Percentiles rank a stretch among this genome's conserved stretches.
phyloP scores from a whole-genome alignment of 805 yeast genomes.

The Cyberlindnera xishuangbannaensis region DNA sequence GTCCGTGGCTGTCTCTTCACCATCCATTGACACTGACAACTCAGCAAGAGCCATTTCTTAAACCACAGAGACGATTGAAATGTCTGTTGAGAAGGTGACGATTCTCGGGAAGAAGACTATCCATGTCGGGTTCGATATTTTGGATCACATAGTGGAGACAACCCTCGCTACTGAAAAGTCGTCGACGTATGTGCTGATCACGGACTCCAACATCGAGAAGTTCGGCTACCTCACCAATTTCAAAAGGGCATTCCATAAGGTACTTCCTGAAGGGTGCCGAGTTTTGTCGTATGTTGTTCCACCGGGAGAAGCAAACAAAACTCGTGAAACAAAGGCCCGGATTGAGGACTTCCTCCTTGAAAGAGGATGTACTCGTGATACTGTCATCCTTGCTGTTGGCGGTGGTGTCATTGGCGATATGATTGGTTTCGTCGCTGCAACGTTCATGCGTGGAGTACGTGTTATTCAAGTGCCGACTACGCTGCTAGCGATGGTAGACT shows the following conservation, averaged over 20 bases:
- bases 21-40: too few relatives aligned
- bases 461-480: constrained; percentile 94
- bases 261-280: constrained; percentile 51
- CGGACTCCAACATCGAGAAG: constrained; percentile 73
- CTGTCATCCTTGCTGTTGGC: constrained; percentile 90
- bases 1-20: too few relatives aligned
- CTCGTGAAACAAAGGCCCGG: constrained; percentile 80
- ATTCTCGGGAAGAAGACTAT: constrained; percentile 81
- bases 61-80: too few relatives aligned
- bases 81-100: constrained; percentile 43
- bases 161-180: constrained; percentile 59
- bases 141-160: constrained; percentile 65
- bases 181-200: constrained; percentile 87
- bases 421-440: constrained; percentile 99
- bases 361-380: constrained; percentile 92
- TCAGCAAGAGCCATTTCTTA: too few relatives aligned
- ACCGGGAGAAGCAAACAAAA: constrained; percentile 92
- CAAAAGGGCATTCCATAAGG: constrained; percentile 34
- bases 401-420: constrained; percentile 99
- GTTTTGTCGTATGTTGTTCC: constrained; percentile 68
- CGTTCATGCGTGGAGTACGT: constrained; percentile 97
- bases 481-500: constrained; percentile 93
- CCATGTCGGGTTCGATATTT: constrained; percentile 84
- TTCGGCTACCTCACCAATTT: constrained; percentile 55
- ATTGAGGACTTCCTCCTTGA: constrained; percentile 84